Evolutionary conservation across 352 stramenopile genomes (phyloP).

Genomic region (Globisporangium viniferum): DNA sequence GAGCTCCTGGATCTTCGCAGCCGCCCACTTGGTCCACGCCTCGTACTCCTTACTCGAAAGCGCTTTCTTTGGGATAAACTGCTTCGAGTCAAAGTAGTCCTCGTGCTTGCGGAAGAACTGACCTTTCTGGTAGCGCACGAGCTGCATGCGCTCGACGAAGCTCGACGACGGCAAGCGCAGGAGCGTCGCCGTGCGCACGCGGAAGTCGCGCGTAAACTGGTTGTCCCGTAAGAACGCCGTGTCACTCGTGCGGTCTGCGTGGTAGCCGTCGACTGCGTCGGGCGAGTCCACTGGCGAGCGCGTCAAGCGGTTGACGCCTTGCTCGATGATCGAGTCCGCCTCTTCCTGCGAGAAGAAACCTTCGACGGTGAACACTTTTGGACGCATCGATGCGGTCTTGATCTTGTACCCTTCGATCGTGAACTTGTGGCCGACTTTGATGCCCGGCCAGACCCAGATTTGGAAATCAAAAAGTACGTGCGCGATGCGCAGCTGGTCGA

Average conservation of each 20-base stretch:
- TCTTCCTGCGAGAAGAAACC: slow-evolving; percentile 61
- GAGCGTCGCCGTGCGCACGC: slow-evolving; percentile 40
- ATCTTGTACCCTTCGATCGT: slow-evolving; percentile 47
- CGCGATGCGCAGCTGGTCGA: slow-evolving; percentile 42
- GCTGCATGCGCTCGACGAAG: slow-evolving; percentile 56
- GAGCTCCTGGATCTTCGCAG: slow-evolving; percentile 29
- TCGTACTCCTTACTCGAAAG: slow-evolving; percentile 39
- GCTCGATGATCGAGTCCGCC: slow-evolving; percentile 46
- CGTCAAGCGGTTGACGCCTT: slow-evolving; percentile 41
- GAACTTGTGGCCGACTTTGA: slow-evolving; percentile 62
- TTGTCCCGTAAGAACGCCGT: slow-evolving; percentile 69
- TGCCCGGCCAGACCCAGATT: slow-evolving; percentile 75
- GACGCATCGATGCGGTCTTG: slow-evolving; percentile 57
- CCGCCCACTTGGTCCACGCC: slow-evolving; percentile 49
- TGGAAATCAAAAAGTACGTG: slow-evolving; percentile 68
- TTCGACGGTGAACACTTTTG: slow-evolving; percentile 65
- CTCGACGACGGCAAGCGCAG: slow-evolving; percentile 44
- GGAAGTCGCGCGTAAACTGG: slow-evolving; percentile 62
- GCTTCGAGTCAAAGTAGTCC: slow-evolving; percentile 74
- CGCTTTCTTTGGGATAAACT: slow-evolving; percentile 47
- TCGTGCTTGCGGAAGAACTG: slow-evolving; percentile 79
- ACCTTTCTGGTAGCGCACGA: slow-evolving; percentile 63
- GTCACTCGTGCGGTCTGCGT: slow-evolving; percentile 60
- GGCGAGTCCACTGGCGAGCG: slow-evolving; percentile 59
- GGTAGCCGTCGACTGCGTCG: slow-evolving; percentile 54